Conservation (phyloP, 108 stramenopile genomes). For the Cyclotella distinguenda region DNA sequence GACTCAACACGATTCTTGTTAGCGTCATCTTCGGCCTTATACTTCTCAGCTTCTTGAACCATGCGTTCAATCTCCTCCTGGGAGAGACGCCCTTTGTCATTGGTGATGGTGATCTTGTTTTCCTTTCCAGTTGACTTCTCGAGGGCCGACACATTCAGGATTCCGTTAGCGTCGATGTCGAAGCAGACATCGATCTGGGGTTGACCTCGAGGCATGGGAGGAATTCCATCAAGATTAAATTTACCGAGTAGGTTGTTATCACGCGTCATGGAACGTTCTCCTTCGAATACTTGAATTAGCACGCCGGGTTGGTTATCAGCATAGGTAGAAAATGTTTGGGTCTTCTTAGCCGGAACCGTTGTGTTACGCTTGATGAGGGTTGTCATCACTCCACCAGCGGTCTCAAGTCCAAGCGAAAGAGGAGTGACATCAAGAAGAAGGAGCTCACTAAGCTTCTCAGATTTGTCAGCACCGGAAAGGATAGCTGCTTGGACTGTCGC, state of each 20-base stretch:
- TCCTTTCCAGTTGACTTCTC: constrained; percentile 99
- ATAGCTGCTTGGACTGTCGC: constrained; percentile 97
- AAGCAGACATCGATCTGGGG: constrained; percentile 99
- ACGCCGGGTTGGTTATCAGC: constrained; percentile 99
- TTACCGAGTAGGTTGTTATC: constrained; percentile 99
- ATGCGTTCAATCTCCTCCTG: constrained; percentile 99
- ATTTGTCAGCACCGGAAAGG: constrained; percentile 91
- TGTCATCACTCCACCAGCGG: constrained; percentile 96
- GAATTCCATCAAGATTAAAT: constrained; percentile 98
- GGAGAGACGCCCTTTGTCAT: constrained; percentile 98
- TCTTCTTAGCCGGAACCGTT: constrained; percentile 97
- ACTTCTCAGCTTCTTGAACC: constrained; percentile 97
- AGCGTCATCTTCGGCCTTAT: constrained; percentile 98
- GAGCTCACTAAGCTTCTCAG: constrained; percentile 94
- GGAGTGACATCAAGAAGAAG: constrained; percentile 98
- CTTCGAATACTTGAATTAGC: constrained; percentile 98
- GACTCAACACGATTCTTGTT: constrained; percentile 93
- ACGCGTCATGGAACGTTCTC: constrained; percentile 98
- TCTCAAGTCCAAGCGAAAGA: constrained; percentile 96
- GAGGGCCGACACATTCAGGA: constrained; percentile 90
- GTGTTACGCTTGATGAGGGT: constrained; percentile 94
- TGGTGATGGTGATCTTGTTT: constrained; percentile 99
- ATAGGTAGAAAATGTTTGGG: constrained; percentile 98
- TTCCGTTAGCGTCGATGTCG: constrained; percentile 93
- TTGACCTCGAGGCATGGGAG: constrained; percentile 99